phyloP scores from a whole-genome alignment of 805 yeast genomes.

The Cyberlindnera lachancei region DNA sequence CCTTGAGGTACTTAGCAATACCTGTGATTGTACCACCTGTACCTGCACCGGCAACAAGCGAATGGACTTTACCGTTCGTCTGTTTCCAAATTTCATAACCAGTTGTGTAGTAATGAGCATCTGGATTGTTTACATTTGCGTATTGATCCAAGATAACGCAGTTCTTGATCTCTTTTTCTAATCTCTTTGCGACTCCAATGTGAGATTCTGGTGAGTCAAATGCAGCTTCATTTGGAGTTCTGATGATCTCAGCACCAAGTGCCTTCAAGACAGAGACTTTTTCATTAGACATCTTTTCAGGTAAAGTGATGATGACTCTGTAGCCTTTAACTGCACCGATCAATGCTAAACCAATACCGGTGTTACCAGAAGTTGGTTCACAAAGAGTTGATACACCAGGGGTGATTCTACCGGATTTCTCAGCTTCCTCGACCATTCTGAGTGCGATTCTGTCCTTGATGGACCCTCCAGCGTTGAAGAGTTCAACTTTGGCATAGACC shows the following conservation, averaged over 20 bases:
- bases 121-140: conserved; percentile 69
- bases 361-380: conserved; percentile 88
- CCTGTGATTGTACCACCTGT: conserved; percentile 91
- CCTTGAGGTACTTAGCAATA: conserved; percentile 69
- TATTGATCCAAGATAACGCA: conserved; percentile 83
- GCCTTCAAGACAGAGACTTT: conserved; percentile 84
- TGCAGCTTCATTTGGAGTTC: conserved; percentile 90
- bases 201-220: conserved; percentile 91
- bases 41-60: conserved; percentile 87
- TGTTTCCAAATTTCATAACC: conserved; percentile 84
- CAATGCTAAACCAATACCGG: conserved; percentile 85
- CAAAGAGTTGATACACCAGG: conserved; percentile 89
- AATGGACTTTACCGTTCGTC: conserved; percentile 61
- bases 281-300: conserved; percentile 89
- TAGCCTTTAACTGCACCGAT: conserved; percentile 85
- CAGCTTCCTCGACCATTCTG: conserved; percentile 83
- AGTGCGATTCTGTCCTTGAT: conserved; percentile 86
- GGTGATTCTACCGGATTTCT: conserved; percentile 64
- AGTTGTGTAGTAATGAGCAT: conserved; percentile 78
- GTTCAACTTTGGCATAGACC: conserved; percentile 68
- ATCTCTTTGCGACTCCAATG: conserved; percentile 76
- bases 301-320: conserved; percentile 79
- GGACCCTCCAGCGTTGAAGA: conserved; percentile 85
- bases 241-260: conserved; percentile 81
- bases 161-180: conserved; percentile 78